Evolutionary conservation across 1,284 basidiomycete genomes (phyloP).

Genomic region (Tylopilus orsonianus): DNA sequence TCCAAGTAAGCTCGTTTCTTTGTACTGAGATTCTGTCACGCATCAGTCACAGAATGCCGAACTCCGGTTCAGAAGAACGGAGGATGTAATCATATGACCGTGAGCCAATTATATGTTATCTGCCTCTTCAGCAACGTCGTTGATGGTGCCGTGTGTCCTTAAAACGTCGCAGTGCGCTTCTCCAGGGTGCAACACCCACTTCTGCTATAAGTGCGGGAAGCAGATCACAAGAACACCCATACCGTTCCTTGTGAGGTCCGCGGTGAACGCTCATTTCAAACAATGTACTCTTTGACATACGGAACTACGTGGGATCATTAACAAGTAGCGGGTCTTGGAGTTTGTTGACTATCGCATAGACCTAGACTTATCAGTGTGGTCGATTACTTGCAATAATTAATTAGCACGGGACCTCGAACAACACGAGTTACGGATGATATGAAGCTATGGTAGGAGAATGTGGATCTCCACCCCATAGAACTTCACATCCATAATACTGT

Average conservation of each 20-base stretch:
- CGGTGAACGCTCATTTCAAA: slow-evolving; percentile 46
- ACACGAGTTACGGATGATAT: no score
- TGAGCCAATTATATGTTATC: slow-evolving; percentile 31
- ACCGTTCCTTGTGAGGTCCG: slow-evolving; percentile 41
- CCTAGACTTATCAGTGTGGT: no score
- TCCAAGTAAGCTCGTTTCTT: slow-evolving; percentile 42
- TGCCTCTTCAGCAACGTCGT: neutral
- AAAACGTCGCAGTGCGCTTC: slow-evolving; percentile 45
- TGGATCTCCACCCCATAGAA: no score
- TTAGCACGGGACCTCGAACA: no score
- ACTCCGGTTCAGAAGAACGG: slow-evolving; percentile 56
- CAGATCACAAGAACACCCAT: slow-evolving; percentile 48
- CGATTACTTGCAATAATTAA: no score
- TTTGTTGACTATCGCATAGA: no score
- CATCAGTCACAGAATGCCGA: slow-evolving; percentile 45
- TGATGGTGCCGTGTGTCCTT: neutral
- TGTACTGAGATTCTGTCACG: neutral
- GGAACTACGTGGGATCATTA: no score
- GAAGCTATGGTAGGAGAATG: no score
- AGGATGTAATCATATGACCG: slow-evolving; percentile 70
- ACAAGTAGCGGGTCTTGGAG: no score
- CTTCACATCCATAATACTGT: no score
- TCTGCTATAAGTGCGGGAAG: slow-evolving; percentile 59
- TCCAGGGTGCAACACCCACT: slow-evolving; percentile 63
- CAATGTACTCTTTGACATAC: slow-evolving; percentile 23